Base-by-base conservation (phyloP, 768 basidiomycete species). In the Austroboletus eburneus region DNA sequence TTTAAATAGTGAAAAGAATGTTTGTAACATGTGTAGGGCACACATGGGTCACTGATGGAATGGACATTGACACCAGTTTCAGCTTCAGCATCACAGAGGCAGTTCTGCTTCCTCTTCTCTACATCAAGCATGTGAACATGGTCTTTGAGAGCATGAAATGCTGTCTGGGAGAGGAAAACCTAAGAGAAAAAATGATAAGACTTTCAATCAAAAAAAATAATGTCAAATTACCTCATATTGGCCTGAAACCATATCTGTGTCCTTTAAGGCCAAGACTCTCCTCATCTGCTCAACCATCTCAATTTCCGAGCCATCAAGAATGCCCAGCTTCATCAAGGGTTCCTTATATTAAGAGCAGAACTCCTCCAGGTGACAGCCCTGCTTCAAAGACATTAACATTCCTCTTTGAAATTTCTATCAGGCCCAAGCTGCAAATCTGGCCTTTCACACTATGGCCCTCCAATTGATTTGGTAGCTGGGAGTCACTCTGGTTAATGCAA, bases 401-500 rank as follows among this genome's bases (percentile, higher is more conserved):
- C 39, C 87, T 68, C 60, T 75, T 79, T 5, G 87, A 80, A 51
- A 97, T 77, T 68, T 91, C 89, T 2, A 83, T 69, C 56, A 98
- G 58, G 0, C 92, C 90, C 21, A 85, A 59, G 46, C 87, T 86
- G 41, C 88, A 76, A 30, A 98, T 85, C 68, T 98, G 95, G 0
- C 89, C 88, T 65, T 93, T 95, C 40, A 97, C 86, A 34, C 86
- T 84, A 37, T 92, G 75, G 10, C 90, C 88, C 70, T 98, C 95
- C 43, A 97, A 72, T 63, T 97, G 94, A 62, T 92, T 91, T 30
- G 94, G 92, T 17, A 97, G 69, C 61, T 95, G 95, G 21, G 91
- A 85, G 69, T 97, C 93, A 61, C 98, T 99, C 4, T 93, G 92
- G 63, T 88, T 92, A 56, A 98, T 68, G 59, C 92, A 96, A 68